phyloP scores from a whole-genome alignment of 2,329 filamentous ascomycete genomes.

The Leptographium lundbergii region DNA sequence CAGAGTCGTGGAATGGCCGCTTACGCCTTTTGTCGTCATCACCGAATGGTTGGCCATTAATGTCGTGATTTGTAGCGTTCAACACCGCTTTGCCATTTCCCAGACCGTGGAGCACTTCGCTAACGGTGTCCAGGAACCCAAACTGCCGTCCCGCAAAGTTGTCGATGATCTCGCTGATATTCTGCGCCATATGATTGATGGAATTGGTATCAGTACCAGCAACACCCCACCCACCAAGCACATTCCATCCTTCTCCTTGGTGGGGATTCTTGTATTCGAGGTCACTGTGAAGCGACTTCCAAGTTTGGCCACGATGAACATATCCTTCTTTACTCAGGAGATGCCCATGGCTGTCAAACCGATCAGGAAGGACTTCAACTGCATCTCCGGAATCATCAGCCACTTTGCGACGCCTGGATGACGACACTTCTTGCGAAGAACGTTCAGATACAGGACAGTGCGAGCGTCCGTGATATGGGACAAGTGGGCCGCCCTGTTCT shows the following conservation, averaged over 20 bases:
- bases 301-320: conserved; percentile 5
- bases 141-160: conserved; percentile 4
- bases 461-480: conserved; percentile 8
- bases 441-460: conserved; percentile 12
- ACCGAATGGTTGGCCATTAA: neutral
- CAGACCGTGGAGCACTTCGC: conserved; percentile 15
- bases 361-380: conserved; percentile 31
- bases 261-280: conserved; percentile 25
- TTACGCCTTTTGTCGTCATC: conserved; percentile 10
- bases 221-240: conserved; percentile 31
- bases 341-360: conserved; percentile 32
- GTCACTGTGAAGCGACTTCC: conserved; percentile 27
- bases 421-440: conserved; percentile 22
- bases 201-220: conserved; percentile 28
- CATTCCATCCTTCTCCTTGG: conserved; percentile 20
- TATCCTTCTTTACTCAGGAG: conserved; percentile 21
- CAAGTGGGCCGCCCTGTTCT: conserved; percentile 1
- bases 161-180: conserved; percentile 20
- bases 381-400: conserved; percentile 22
- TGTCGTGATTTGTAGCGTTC: neutral
- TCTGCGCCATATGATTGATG: conserved; percentile 23
- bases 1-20: conserved; percentile 3
- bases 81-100: conserved; percentile 3
- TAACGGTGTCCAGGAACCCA: conserved; percentile 18
- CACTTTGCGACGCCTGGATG: conserved; percentile 18